Base-by-base conservation (phyloP, 805 yeast species). In the Myxozyma lipomycoides region DNA sequence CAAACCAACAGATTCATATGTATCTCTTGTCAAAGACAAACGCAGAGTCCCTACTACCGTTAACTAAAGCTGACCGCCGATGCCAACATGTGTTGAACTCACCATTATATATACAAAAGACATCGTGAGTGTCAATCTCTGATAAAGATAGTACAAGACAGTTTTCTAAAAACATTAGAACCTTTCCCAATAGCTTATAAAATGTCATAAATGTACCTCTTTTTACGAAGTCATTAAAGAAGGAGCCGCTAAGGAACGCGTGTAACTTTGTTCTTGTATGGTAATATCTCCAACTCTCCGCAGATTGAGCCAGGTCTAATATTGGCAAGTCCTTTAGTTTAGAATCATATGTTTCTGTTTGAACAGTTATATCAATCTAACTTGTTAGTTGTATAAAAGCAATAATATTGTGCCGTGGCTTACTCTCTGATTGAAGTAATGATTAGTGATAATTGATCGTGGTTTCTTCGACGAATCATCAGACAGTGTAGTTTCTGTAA, bases 21-120 rank as follows among this genome's bases (percentile, higher is more conserved):
- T 40, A 5, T 55, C 58, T 23, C 32, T 49, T 10, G 37, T 41
- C 19, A 55, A 41, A 3, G 49, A 41, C 24, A 55, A 10, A n/a
- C 53, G 37, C 22, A 55, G 45, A 18, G 19, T 43, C 7, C 56
- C 56, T 52, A 21, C 15, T 12, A 3, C 25, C 21, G 10, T 40
- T 18, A 21, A 15, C 7, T 28, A 23, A 28, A 1, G 6, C 21
- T 15, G 42, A 24, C n/a, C n/a, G n/a, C n/a, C n/a, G n/a, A n/a
- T n/a, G n/a, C n/a, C n/a, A n/a, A n/a, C n/a, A n/a, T n/a, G n/a
- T n/a, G n/a, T 35, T 21, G 38, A 15, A n/a, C 45, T 5, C 23
- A 50, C 59, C 59, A 21, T 55, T 43, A 23, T 45, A 55, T 22
- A 55, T 55, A 37, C 58, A 52, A 39, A 39, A 55, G 9, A 52